Evolutionary conservation across 192 early-diverging fungal species (phyloP).

Genomic region (Coemansia sp.): DNA sequence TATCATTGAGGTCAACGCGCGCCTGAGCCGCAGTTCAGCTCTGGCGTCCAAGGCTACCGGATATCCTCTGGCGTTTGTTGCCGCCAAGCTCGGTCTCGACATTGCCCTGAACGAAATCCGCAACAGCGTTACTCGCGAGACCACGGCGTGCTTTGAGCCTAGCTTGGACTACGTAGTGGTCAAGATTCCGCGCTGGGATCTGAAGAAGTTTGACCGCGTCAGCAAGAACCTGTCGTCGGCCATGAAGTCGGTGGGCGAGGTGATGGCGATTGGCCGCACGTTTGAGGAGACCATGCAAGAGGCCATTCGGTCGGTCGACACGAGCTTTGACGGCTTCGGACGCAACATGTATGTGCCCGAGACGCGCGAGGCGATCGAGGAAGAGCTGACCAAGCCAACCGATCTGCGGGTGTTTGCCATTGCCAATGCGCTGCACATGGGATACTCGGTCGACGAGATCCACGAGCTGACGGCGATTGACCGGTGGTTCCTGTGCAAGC

Average conservation of each 20-base stretch:
- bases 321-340: constrained; percentile 79
- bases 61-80: constrained; percentile 97
- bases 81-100: constrained; percentile 93
- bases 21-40: constrained; percentile 87
- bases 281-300: constrained; percentile 99
- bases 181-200: constrained; percentile 89
- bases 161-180: constrained; percentile 88
- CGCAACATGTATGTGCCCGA: constrained; percentile 64
- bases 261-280: constrained; percentile 95
- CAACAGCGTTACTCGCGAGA: constrained; percentile 93
- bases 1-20: constrained; percentile 99
- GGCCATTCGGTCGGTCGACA: constrained; percentile 90
- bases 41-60: constrained; percentile 98
- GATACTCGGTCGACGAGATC: constrained; percentile 90
- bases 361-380: constrained; percentile 71
- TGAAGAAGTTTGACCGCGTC: constrained; percentile 95
- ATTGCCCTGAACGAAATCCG: constrained; percentile 90
- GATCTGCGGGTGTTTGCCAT: constrained; percentile 96
- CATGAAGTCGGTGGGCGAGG: constrained; percentile 98
- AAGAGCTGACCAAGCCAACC: constrained; percentile 86
- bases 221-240: constrained; percentile 83
- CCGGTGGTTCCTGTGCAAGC: constrained; percentile 96
- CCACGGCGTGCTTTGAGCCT: constrained; percentile 97
- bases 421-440: constrained; percentile 89
- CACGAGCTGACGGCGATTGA: constrained; percentile 90